These are phyloP conservation scores for Leccinum griseonigrum DNA, from an alignment of 1,284 basidiomycete genomes.

Conservation along the genomic window DNA sequence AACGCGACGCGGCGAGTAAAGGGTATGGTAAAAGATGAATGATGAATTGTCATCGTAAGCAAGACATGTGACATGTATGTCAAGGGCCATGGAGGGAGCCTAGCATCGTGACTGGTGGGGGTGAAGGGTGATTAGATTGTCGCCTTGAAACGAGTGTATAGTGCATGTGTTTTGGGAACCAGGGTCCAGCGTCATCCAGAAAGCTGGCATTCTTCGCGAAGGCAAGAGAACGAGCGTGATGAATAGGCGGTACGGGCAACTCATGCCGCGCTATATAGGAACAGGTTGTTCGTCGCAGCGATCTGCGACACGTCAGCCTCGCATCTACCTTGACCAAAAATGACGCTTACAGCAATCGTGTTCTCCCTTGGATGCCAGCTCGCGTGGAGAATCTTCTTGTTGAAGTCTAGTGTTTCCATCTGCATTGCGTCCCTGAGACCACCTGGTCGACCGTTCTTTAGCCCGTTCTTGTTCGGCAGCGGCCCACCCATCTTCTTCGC, in stretches of 20 bases:
- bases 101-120: slow-evolving; percentile 21
- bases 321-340: background rate
- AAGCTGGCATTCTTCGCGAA: slow-evolving; percentile 14
- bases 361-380: slow-evolving; percentile 98
- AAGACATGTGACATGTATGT: slow-evolving; percentile 25
- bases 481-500: slow-evolving; percentile 95
- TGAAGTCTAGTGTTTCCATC: slow-evolving; percentile 92
- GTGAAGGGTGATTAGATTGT: slow-evolving; percentile 26
- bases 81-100: slow-evolving; percentile 10
- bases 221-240: background rate
- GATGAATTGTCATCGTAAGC: slow-evolving; percentile 29
- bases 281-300: slow-evolving; percentile 93
- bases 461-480: slow-evolving; percentile 62
- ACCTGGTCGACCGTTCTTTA: slow-evolving; percentile 71
- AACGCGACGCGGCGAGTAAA: slow-evolving; percentile 28
- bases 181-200: slow-evolving; percentile 6
- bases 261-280: slow-evolving; percentile 83
- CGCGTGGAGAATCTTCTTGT: slow-evolving; percentile 98
- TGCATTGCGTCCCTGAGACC: slow-evolving; percentile 84
- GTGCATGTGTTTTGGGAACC: slow-evolving; percentile 15
- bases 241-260: slow-evolving; percentile 1
- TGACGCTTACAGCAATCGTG: slow-evolving; percentile 83
- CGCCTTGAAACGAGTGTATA: slow-evolving; percentile 27
- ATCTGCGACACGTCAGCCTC: slow-evolving; percentile 51
- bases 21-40: slow-evolving; percentile 31